Percentiles rank a stretch among this genome's conserved stretches.
Evolutionary conservation across 345 rosid genomes (phyloP).

Genomic region (Ailanthus altissimus): DNA sequence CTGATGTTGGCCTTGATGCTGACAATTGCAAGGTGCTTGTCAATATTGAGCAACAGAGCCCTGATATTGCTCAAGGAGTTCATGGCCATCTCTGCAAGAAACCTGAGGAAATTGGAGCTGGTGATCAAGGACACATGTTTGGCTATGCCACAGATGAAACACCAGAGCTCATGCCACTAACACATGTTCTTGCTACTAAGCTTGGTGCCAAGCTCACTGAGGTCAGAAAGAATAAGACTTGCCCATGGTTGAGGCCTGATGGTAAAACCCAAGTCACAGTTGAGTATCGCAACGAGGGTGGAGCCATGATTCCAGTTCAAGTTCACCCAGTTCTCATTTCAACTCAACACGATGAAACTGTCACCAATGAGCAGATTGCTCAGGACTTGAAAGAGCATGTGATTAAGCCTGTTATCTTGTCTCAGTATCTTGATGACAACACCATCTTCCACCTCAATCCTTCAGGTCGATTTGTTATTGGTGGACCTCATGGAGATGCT

Average conservation of each 20-base stretch:
- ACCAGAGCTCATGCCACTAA: constrained; percentile 73
- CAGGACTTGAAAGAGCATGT: constrained; percentile 69
- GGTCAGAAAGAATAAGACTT: constrained; percentile 76
- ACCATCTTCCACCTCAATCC: constrained; percentile 85
- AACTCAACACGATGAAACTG: constrained; percentile 81
- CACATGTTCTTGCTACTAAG: constrained; percentile 79
- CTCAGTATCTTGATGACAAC: constrained; percentile 67
- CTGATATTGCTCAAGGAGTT: constrained; percentile 83
- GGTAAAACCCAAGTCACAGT: constrained; percentile 85
- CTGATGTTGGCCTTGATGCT: constrained; percentile 82
- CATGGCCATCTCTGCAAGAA: constrained; percentile 77
- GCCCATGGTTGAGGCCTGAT: constrained; percentile 82
- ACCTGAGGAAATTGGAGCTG: constrained; percentile 89
- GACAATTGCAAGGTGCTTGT: constrained; percentile 75
- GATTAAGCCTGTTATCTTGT: constrained; percentile 71
- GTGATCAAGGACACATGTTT: constrained; percentile 85
- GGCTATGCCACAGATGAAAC: constrained; percentile 85
- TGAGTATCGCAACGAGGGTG: constrained; percentile 63
- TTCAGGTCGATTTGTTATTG: constrained; percentile 79
- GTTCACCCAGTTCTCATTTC: constrained; percentile 83
- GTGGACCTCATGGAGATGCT: constrained; percentile 87
- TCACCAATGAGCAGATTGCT: constrained; percentile 71
- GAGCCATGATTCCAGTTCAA: constrained; percentile 71
- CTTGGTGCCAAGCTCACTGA: constrained; percentile 85
- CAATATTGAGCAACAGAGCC: constrained; percentile 78